phyloP scores from a whole-genome alignment of 805 yeast genomes.

The Ogataea siamensis region DNA sequence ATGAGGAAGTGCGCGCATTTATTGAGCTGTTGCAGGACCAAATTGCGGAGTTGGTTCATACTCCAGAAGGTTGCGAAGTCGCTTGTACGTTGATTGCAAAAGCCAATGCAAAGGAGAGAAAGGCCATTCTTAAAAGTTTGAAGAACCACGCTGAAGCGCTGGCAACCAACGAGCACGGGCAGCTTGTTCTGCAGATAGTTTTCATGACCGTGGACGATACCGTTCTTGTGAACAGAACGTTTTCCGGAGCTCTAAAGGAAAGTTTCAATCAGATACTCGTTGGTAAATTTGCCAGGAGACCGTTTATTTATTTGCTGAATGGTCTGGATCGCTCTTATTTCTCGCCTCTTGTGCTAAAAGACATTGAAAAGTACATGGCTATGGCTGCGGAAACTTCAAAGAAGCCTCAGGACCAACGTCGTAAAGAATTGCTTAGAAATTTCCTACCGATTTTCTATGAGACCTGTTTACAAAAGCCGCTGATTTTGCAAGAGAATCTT shows the following conservation, averaged over 20 bases:
- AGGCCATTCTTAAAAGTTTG: slow-evolving; percentile 66
- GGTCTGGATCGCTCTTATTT: slow-evolving; percentile 83
- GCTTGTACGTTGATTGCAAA: slow-evolving; percentile 77
- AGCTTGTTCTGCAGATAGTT: slow-evolving; percentile 70
- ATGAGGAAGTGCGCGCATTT: slow-evolving; percentile 71
- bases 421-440: slow-evolving; percentile 60
- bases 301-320: slow-evolving; percentile 73
- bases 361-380: slow-evolving; percentile 57
- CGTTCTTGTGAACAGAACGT: slow-evolving; percentile 72
- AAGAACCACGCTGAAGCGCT: slow-evolving; percentile 74
- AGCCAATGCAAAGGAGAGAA: slow-evolving; percentile 92
- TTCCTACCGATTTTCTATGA: slow-evolving; percentile 67
- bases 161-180: slow-evolving; percentile 84
- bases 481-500: slow-evolving; percentile 61
- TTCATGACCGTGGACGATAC: slow-evolving; percentile 94
- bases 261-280: slow-evolving; percentile 52
- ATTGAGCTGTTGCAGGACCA: slow-evolving; percentile 83
- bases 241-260: slow-evolving; percentile 56
- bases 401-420: slow-evolving; percentile 77
- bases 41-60: slow-evolving; percentile 91
- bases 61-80: slow-evolving; percentile 91
- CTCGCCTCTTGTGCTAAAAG: slow-evolving; percentile 62
- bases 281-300: slow-evolving; percentile 84
- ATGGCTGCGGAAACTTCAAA: slow-evolving; percentile 71
- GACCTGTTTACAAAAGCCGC: slow-evolving; percentile 49